Percentiles rank a stretch among this genome's conserved stretches.
These are phyloP conservation scores for Auricularia cornea DNA, from an alignment of 768 basidiomycete genomes.

Conservation along the genomic window DNA sequence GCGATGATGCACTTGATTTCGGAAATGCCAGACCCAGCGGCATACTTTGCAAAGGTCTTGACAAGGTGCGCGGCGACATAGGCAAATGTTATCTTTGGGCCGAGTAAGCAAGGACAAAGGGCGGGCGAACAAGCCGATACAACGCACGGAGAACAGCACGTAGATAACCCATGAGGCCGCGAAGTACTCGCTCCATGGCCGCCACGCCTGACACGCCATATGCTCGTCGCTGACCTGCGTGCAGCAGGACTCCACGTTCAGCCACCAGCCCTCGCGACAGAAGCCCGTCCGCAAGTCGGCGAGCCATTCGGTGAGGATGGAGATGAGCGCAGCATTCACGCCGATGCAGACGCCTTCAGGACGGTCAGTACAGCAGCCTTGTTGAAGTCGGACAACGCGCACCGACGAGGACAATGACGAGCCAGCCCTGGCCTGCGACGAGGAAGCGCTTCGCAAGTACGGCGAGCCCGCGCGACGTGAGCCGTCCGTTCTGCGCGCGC, in stretches of 20 bases:
- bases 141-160: slow-evolving; percentile 78
- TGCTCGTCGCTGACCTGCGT: slow-evolving; percentile 83
- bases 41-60: slow-evolving; percentile 80
- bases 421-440: slow-evolving; percentile 81
- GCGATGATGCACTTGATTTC: slow-evolving; percentile 98
- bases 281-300: slow-evolving; percentile 98
- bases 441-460: slow-evolving; percentile 48
- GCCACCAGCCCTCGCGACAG: slow-evolving; percentile 96
- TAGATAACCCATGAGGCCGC: slow-evolving; percentile 77
- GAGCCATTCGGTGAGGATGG: slow-evolving; percentile 94
- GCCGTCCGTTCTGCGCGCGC: slow-evolving; percentile 40
- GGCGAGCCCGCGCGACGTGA: slow-evolving; percentile 54
- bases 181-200: slow-evolving; percentile 71
- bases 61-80: slow-evolving; percentile 87
- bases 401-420: slow-evolving; percentile 88
- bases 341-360: slow-evolving; percentile 79
- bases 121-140: neutral
- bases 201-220: slow-evolving; percentile 86
- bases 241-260: slow-evolving; percentile 97
- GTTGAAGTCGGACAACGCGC: slow-evolving; percentile 23
- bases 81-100: slow-evolving; percentile 61
- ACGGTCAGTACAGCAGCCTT: neutral
- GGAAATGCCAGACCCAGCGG: slow-evolving; percentile 95
- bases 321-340: slow-evolving; percentile 87
- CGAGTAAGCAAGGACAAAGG: slow-evolving; percentile 3